Conservation (phyloP, 108 stramenopile species). For the Pseudonitzschia pungens region DNA sequence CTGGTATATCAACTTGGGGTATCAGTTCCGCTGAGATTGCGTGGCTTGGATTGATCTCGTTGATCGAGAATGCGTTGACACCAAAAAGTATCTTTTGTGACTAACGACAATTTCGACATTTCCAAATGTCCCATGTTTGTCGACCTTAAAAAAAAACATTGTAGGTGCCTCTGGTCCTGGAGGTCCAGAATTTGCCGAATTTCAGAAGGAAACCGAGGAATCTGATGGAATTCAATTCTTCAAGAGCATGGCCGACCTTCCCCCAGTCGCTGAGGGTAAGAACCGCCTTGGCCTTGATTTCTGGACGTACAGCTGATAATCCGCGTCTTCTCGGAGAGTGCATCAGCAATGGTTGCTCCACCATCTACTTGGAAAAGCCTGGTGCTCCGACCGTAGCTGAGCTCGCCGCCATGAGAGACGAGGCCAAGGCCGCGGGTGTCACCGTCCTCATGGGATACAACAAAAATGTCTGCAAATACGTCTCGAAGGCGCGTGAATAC, state of each 20-base stretch:
- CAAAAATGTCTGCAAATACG: conserved; percentile 94
- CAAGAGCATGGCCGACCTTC: conserved; percentile 64
- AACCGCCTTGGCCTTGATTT: conserved; percentile 84
- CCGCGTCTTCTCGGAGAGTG: conserved; percentile 73
- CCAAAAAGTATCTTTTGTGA: neutral
- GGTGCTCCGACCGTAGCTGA: conserved; percentile 88
- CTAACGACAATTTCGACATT: neutral
- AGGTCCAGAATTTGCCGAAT: conserved; percentile 81
- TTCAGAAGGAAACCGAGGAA: conserved; percentile 52
- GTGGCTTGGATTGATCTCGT: neutral
- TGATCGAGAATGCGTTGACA: neutral
- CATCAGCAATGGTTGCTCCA: conserved; percentile 56
- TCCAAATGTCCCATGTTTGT: neutral
- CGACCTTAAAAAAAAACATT: neutral
- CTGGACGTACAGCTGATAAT: conserved; percentile 89
- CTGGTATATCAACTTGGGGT: neutral
- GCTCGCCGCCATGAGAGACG: conserved; percentile 75
- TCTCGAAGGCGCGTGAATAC: conserved; percentile 74
- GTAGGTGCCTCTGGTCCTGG: conserved; percentile 73
- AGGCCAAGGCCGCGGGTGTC: conserved; percentile 72
- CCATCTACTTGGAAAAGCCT: conserved; percentile 91
- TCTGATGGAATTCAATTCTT: conserved; percentile 74
- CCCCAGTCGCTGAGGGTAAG: conserved; percentile 63
- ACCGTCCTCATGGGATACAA: conserved; percentile 93
- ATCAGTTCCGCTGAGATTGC: neutral